Base-by-base conservation (phyloP, 805 yeast genomes). In the Ogataea nonfermentans region DNA sequence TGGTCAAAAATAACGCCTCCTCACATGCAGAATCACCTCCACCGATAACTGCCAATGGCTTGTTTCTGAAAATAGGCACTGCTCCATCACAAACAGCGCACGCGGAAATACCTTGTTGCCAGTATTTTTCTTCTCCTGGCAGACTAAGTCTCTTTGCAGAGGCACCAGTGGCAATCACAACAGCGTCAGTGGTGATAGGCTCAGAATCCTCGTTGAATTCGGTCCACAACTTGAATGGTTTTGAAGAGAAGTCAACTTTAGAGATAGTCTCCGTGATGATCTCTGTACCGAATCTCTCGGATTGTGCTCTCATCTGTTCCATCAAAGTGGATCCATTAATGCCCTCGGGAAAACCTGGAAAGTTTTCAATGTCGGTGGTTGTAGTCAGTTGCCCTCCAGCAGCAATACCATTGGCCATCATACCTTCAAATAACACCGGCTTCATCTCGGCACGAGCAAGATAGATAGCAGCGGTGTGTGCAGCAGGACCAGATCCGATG, bases 51-150 rank as follows among this genome's bases (percentile, higher is more conserved):
- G 96, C 98, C 63, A 93, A 78, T 27, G 99, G 98, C 69, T 89
- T 85, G 75, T 93, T 85, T 76, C 98, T 86, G 74, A 93, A 93
- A 56, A 93, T 90, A 55, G 99, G 99, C 35, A 93, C 95, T 24
- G 99, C 99, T 68, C 99, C 99, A 64, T 93, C 99, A 71, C 99
- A 93, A 47, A 93, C 99, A 28, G 99, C 99, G 74, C 99, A 93
- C 12, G 99, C 99, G 53, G 96, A 86, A 53, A 93, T 93, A 66
- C 99, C 99, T 65, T 84, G 84, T 74, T 93, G 99, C 99, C 99
- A 93, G 78, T 93, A 93, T 24, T 77, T 76, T 52, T 93, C 98
- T 72, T 93, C 99, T 56, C 99, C 99, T 44, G 97, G 96, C 47
- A 93, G 72, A 62, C 77, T 68, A 69, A 93, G 76, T 73, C 99